A percentile compares a stretch with the other conserved stretches of the same genome.
phyloP scores from a whole-genome alignment of 768 basidiomycete genomes.

The Hirschioporus abietinus region DNA sequence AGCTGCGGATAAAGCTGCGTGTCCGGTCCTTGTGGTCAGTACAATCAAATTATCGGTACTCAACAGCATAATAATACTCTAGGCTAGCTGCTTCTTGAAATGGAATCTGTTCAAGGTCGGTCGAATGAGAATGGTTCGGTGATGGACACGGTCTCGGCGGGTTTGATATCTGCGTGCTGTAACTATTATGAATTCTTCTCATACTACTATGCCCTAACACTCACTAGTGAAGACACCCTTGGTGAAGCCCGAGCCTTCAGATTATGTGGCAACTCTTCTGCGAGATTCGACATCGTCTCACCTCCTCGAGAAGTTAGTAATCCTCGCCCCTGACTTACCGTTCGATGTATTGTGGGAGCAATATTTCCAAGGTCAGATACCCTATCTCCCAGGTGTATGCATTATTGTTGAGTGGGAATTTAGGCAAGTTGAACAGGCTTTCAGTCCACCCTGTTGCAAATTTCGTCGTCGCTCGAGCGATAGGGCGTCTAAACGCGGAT shows the following conservation, averaged over 20 bases:
- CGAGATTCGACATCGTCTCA: constrained; percentile 88
- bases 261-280: constrained; percentile 77
- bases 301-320: constrained; percentile 76
- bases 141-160: constrained; percentile 76
- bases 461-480: constrained; percentile 81
- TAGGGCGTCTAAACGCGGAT: constrained; percentile 52
- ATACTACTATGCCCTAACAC: background rate
- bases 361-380: constrained; percentile 58
- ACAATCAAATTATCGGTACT: constrained; percentile 7
- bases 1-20: constrained; percentile 71
- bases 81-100: constrained; percentile 69
- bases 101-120: constrained; percentile 66
- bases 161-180: constrained; percentile 65
- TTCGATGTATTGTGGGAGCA: constrained; percentile 69
- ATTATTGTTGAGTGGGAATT: background rate
- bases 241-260: constrained; percentile 47
- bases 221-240: constrained; percentile 30
- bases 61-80: constrained; percentile 10
- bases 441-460: constrained; percentile 90
- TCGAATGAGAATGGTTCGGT: constrained; percentile 61
- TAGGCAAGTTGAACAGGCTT: constrained; percentile 53
- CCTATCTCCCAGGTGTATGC: constrained; percentile 5
- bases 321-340: constrained; percentile 50
- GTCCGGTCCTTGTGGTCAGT: constrained; percentile 67
- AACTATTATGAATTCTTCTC: constrained; percentile 23